A percentile compares a stretch with the other conserved stretches of the same genome.
Evolutionary conservation across 495 filamentous ascomycete genomes (phyloP).

Genomic region (Pyrenula massariospora): DNA sequence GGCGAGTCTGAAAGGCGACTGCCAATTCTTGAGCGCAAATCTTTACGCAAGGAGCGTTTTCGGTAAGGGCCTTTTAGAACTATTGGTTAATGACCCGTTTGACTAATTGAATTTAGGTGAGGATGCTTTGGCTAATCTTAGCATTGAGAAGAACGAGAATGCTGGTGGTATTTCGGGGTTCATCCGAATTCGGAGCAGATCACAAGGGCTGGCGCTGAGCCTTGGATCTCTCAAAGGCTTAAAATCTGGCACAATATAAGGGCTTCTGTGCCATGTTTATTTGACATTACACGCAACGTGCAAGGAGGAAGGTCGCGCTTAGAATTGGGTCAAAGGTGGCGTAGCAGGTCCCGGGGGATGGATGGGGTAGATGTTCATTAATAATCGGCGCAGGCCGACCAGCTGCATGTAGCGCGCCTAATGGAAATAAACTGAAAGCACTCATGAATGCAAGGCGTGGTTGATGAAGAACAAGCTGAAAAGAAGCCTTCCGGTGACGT

Average conservation of each 20-base stretch:
- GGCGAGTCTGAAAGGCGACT: conserved; percentile 92
- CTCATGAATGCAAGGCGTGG: too few relatives aligned
- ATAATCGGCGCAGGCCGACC: too few relatives aligned
- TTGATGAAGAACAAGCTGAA: too few relatives aligned
- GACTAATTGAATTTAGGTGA: conserved; percentile 57
- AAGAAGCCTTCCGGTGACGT: too few relatives aligned
- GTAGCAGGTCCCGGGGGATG: too few relatives aligned
- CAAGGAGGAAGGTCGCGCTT: too few relatives aligned
- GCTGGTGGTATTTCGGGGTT: conserved; percentile 97
- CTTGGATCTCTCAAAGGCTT: conserved; percentile 91
- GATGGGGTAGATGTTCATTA: too few relatives aligned
- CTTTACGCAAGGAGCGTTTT: conserved; percentile 96
- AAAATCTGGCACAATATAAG: conserved; percentile 43
- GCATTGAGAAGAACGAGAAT: conserved; percentile 94
- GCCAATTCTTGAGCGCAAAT: conserved; percentile 95
- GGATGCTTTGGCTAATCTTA: conserved; percentile 96
- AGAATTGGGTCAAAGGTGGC: too few relatives aligned
- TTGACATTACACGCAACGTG: too few relatives aligned
- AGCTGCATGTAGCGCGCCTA: too few relatives aligned
- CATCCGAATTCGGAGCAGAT: conserved; percentile 93
- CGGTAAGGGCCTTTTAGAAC: conserved; percentile 52
- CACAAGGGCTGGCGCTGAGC: conserved; percentile 89
- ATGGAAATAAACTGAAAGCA: too few relatives aligned
- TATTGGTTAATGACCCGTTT: conserved; percentile 12
- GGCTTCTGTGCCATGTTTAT: too few relatives aligned